Conservation (phyloP, 2,329 filamentous ascomycete species). For the Allantophomopsis cytisporea region DNA sequence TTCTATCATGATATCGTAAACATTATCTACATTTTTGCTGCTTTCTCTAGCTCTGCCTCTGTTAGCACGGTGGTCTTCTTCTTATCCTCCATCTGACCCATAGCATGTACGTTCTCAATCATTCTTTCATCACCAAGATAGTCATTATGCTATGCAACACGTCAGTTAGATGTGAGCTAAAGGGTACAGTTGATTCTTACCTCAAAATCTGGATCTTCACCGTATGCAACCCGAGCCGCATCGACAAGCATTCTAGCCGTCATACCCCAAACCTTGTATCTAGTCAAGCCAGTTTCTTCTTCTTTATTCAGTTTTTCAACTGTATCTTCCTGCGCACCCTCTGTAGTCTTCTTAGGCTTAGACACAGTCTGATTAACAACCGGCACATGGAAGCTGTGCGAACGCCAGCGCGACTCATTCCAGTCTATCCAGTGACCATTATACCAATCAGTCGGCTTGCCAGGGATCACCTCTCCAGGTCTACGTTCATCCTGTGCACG, state of each 20-base stretch:
- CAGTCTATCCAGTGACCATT: constrained; percentile 69
- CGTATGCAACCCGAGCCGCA: constrained; percentile 73
- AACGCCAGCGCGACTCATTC: constrained; percentile 64
- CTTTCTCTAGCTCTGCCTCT: constrained; percentile 32
- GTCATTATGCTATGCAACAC: constrained; percentile 11
- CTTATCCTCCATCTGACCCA: constrained; percentile 36
- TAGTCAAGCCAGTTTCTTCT: constrained; percentile 27
- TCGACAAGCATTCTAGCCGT: constrained; percentile 85
- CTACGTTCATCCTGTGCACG: constrained; percentile 38
- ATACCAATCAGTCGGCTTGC: constrained; percentile 52
- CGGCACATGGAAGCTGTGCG: constrained; percentile 90
- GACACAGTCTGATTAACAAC: constrained; percentile 57
- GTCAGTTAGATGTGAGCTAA: constrained; percentile 23
- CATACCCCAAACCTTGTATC: constrained; percentile 90
- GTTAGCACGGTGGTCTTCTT: constrained; percentile 37
- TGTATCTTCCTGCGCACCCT: constrained; percentile 28
- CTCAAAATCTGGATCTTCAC: constrained; percentile 73
- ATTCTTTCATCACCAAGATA: constrained; percentile 42
- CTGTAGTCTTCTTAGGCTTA: constrained; percentile 29
- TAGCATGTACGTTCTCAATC: constrained; percentile 38
- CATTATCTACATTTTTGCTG: constrained; percentile 9
- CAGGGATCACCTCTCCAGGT: constrained; percentile 15
- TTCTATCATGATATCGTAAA: no score
- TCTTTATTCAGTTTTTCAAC: constrained; percentile 31
- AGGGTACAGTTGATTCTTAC: constrained; percentile 15